phyloP scores from a whole-genome alignment of 129 eudicot genomes.

The Pittosporum tobira region DNA sequence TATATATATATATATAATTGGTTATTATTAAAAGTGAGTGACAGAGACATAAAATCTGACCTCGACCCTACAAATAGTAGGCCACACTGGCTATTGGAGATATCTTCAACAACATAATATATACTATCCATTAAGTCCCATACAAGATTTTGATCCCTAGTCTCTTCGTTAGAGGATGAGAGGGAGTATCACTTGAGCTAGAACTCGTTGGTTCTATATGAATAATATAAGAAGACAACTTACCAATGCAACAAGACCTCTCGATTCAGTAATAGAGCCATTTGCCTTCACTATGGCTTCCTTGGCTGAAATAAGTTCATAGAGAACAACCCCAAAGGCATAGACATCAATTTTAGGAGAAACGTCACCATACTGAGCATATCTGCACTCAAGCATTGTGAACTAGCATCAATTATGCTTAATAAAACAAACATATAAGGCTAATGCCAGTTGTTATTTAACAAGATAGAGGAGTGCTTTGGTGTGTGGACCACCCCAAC shows the following conservation, averaged over 20 bases:
- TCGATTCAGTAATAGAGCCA: conserved; percentile 42
- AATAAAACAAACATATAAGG: neutral
- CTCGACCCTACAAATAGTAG: too few species aligned
- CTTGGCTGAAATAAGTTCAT: conserved; percentile 83
- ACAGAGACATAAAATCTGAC: too few species aligned
- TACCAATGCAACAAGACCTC: conserved; percentile 78
- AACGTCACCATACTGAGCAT: conserved; percentile 78
- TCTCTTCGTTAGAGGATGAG: too few species aligned
- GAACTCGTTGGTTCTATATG: too few species aligned
- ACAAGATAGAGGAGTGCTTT: neutral
- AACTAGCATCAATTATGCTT: conserved; percentile 7
- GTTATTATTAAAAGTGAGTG: too few species aligned
- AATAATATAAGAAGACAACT: conserved; percentile 10
- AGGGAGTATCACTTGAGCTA: too few species aligned
- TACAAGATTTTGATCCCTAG: too few species aligned
- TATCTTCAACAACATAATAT: too few species aligned
- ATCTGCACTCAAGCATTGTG: conserved; percentile 38
- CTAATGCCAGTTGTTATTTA: conserved; percentile 1
- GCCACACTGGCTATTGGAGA: too few species aligned
- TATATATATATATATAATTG: too few species aligned
- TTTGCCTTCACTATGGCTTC: conserved; percentile 76
- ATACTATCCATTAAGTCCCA: too few species aligned
- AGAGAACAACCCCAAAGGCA: conserved; percentile 96
- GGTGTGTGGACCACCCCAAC: neutral
- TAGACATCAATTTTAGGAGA: conserved; percentile 90